phyloP scores from a whole-genome alignment of 495 filamentous ascomycete species.

The Delitschia confertaspora region DNA sequence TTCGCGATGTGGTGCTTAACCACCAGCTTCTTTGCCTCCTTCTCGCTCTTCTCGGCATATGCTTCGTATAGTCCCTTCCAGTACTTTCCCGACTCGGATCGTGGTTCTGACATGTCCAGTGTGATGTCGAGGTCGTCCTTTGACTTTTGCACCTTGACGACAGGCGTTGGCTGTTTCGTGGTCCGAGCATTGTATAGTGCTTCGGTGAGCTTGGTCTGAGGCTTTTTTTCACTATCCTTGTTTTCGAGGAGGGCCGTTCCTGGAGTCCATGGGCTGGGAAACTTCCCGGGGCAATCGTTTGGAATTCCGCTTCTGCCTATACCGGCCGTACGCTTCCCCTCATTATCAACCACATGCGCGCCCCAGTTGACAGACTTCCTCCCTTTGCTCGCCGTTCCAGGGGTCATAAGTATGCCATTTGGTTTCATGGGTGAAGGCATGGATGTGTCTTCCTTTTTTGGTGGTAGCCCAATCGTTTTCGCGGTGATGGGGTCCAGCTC shows the following conservation, averaged over 20 bases:
- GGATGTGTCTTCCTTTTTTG: slow-evolving; percentile 4
- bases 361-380: slow-evolving; percentile 89
- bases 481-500: slow-evolving; percentile 6
- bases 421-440: slow-evolving; percentile 48
- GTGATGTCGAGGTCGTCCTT: slow-evolving; percentile 53
- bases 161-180: slow-evolving; percentile 15
- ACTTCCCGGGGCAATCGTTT: slow-evolving; percentile 49
- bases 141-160: slow-evolving; percentile 40
- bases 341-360: slow-evolving; percentile 54
- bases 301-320: slow-evolving; percentile 43
- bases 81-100: slow-evolving; percentile 77
- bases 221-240: slow-evolving; percentile 26
- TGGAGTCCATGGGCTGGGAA: slow-evolving; percentile 56
- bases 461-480: background rate
- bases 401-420: slow-evolving; percentile 73
- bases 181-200: slow-evolving; percentile 32
- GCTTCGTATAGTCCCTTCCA: slow-evolving; percentile 88
- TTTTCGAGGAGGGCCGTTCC: slow-evolving; percentile 22
- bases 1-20: slow-evolving; percentile 59
- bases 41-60: slow-evolving; percentile 68
- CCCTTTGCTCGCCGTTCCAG: slow-evolving; percentile 66
- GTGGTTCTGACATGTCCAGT: slow-evolving; percentile 67
- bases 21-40: slow-evolving; percentile 52
- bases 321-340: slow-evolving; percentile 39
- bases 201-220: slow-evolving; percentile 48